Base-by-base conservation (phyloP, 1,284 basidiomycete genomes). In the Leccinum subrobustum region DNA sequence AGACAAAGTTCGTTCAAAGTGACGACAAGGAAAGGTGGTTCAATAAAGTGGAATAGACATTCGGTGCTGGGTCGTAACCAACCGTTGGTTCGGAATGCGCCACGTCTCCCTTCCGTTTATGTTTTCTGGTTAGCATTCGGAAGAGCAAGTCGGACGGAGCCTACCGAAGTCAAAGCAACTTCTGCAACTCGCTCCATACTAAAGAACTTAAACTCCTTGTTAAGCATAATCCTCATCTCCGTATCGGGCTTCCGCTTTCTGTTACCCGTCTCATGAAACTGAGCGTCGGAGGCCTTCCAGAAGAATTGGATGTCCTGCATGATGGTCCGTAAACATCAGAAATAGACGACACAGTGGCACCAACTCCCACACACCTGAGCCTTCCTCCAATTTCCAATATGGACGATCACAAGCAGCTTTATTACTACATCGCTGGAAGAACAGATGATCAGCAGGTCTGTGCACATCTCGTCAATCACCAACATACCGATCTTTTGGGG, bases 251-350 rank as follows among this genome's bases (percentile, higher is more conserved):
- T 96, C 63, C 96, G 88, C 77, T 98, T 99, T 67, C 95, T 87
- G 73, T 98, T 98, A n/a, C 96, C 96, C 0, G 96, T 98, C 78
- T 99, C 97, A 72, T 99, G 97, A 71, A 98, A 99, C 67, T 96
- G 93, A 39, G 96, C 94, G 70, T 99, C 97, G 0, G 93, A 93
- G 2, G 96, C 97, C 79, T 97, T 25, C 25, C 96, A 92, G 81
- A 93, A 97, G 78, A 99, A 98, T 85, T 99, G 97, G 8, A 99
- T 87, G 73, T 99, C 97, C 89, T 94, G 39, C 3, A 27, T 50
- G 52, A 61, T 33, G n/a, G 4, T 33, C 12, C 11, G 39, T 67
- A 7, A 53, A 52, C 48, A 54, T 33, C 52, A 18, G 53, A 55
- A 33, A 54, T 42, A 50, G 31, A 60, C n/a, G 33, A 6, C 31